Base-by-base conservation (phyloP, 805 yeast species). In the Candida boleticola region DNA sequence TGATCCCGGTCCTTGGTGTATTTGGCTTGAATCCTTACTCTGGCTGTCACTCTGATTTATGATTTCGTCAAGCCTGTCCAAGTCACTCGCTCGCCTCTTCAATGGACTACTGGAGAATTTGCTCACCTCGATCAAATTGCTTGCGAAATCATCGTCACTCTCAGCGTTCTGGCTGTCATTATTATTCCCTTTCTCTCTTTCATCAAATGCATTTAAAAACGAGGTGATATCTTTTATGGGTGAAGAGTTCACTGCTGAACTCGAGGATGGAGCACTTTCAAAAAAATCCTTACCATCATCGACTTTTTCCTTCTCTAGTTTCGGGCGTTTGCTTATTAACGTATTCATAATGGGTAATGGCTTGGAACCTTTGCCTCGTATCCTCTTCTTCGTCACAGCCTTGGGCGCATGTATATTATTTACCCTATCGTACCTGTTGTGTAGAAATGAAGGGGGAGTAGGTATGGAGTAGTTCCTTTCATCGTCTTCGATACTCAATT, bases 161-260 rank as follows among this genome's bases (percentile, higher is more conserved):
- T 39, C 45, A 7, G 6, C 11, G 4, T 31, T 20, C 9, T 19
- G 5, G 9, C 35, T 17, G 7, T 14, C 5, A 16, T 19, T 21
- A 27, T 18, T 13, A 11, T 37, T 10, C 14, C n/a, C 52, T 16
- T 39, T 23, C 3, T 23, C 23, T 37, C 48, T 51, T 23, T 51
- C 51, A 29, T 60, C 17, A 19, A 41, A 46, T 39, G 51, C 52
- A 33, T 35, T 13, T 50, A 36, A 27, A 19, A 35, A 5, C 29
- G 29, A n/a, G 19, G 32, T 3, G 26, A 30, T n/a, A 31, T 34
- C 11, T 36, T 26, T n/a, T 30, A 34, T n/a, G 52, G 49, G 17
- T 36, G 50, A 29, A 47, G 47, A 26, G 5, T 17, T 21, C 14
- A 29, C 31, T 25, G 11, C 14, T 17, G 20, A 16, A 17, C 21